Evolutionary conservation across 768 basidiomycete species (phyloP).

Genomic region (Mycena rosella): DNA sequence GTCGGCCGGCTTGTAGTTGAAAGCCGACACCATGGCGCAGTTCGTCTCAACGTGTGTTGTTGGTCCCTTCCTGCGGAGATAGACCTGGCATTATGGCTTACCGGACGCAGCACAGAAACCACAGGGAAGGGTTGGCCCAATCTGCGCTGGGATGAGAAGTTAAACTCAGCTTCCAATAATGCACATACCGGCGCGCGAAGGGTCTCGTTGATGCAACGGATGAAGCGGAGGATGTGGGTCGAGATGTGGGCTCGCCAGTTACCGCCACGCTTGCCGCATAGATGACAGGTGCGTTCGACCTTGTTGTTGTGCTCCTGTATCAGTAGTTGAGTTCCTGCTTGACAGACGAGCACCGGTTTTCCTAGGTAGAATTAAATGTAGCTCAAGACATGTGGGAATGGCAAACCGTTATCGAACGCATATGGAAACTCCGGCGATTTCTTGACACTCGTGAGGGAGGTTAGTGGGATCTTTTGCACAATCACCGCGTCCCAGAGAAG

Average conservation of each 20-base stretch:
- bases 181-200: constrained; percentile 2
- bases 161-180: too few species aligned
- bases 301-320: constrained; percentile 4
- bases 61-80: background rate
- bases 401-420: constrained; percentile 21
- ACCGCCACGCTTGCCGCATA: constrained; percentile 1
- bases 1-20: constrained; percentile 11
- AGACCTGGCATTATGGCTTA: constrained; percentile 2
- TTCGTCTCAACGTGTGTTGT: background rate
- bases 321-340: constrained; percentile 6
- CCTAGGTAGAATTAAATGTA: background rate
- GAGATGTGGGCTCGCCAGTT: constrained; percentile 25
- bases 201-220: background rate
- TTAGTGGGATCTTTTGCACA: background rate
- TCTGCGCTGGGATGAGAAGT: background rate
- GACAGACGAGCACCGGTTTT: constrained; percentile 16
- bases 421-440: constrained; percentile 5
- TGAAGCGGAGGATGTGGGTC: constrained; percentile 13
- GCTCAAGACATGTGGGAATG: background rate
- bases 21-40: background rate
- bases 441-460: constrained; percentile 5
- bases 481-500: constrained; percentile 8
- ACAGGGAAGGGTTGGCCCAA: background rate
- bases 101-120: constrained; percentile 7
- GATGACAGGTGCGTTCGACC: constrained; percentile 12